phyloP scores from a whole-genome alignment of 202 grass and related monocot genomes.

The Schoenoplectus tabernaemontani region DNA sequence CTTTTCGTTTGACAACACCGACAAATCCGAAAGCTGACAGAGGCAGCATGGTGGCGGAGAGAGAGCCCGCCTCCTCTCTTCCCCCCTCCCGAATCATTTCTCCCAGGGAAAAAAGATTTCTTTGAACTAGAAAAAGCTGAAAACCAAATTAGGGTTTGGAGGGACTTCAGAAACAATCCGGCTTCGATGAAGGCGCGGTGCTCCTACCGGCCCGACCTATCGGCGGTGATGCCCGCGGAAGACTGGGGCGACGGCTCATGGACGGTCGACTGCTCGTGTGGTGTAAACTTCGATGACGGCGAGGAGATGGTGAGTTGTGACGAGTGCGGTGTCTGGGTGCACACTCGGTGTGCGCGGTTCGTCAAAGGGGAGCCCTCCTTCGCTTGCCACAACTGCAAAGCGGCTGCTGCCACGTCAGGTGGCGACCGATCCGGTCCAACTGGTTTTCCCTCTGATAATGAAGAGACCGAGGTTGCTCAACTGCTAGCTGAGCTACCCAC shows the following conservation, averaged over 20 bases:
- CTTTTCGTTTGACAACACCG: not conserved
- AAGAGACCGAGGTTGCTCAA: slow-evolving; percentile 93
- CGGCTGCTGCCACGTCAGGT: slow-evolving; percentile 28
- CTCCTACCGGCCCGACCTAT: slow-evolving; percentile 12
- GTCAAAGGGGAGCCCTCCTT: slow-evolving; percentile 48
- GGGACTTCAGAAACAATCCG: slow-evolving; percentile 19
- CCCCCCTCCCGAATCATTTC: not conserved
- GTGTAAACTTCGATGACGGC: slow-evolving; percentile 89
- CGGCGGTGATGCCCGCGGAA: slow-evolving; percentile 28
- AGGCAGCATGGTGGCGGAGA: not conserved
- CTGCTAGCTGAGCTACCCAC: slow-evolving; percentile 73
- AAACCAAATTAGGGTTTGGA: slow-evolving; percentile 10
- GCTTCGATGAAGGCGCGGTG: slow-evolving; percentile 28
- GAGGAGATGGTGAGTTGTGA: slow-evolving; percentile 99
- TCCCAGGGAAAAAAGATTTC: not conserved
- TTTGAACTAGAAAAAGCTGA: not conserved
- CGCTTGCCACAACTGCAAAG: slow-evolving; percentile 83
- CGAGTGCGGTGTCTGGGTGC: slow-evolving; percentile 92
- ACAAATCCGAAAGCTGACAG: slow-evolving; percentile 5
- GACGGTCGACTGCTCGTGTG: slow-evolving; percentile 98
- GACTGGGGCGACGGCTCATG: slow-evolving; percentile 95
- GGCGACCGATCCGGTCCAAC: not conserved
- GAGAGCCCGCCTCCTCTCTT: not conserved
- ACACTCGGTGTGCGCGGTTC: slow-evolving; percentile 84
- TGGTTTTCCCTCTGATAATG: slow-evolving; percentile 16